These are phyloP conservation scores for Backusella sp. DNA, from an alignment of 192 early-diverging fungal species.

Conservation along the genomic window DNA sequence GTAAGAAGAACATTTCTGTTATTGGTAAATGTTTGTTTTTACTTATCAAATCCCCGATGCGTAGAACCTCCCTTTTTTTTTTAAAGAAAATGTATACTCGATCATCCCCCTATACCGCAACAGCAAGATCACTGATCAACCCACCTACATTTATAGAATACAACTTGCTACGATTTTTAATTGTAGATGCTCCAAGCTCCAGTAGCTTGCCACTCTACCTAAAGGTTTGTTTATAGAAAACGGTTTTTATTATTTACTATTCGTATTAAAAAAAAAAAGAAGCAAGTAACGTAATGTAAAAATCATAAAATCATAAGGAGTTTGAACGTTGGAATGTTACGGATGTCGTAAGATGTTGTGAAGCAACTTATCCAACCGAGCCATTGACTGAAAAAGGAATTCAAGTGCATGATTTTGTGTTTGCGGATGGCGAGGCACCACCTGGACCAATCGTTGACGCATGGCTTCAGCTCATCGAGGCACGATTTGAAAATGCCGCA, in stretches of 20 bases:
- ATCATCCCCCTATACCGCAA: constrained; percentile 5
- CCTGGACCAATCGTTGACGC: constrained; percentile 56
- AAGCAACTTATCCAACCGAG: constrained; percentile 73
- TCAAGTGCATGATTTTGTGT: constrained; percentile 70
- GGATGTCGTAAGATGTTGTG: constrained; percentile 83
- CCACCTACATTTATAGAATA: constrained; percentile 66
- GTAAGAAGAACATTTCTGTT: background rate
- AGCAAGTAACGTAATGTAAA: background rate
- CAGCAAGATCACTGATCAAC: constrained; percentile 45
- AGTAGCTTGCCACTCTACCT: constrained; percentile 68
- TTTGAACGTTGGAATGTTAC: constrained; percentile 61
- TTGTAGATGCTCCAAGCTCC: constrained; percentile 77
- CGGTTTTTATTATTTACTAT: background rate
- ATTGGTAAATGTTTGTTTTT: background rate
- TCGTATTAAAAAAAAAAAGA: constrained; percentile 6
- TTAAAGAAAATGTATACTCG: constrained; percentile 18
- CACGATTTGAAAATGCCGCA: constrained; percentile 35
- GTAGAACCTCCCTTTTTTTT: background rate
- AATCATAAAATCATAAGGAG: constrained; percentile 48
- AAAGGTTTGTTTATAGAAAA: constrained; percentile 43
- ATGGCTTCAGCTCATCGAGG: constrained; percentile 67
- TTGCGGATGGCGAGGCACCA: constrained; percentile 70
- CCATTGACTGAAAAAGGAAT: constrained; percentile 57
- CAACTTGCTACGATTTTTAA: constrained; percentile 68
- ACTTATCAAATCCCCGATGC: constrained; percentile 13